phyloP scores from a whole-genome alignment of 257 asterid species.

The Solanum etuberosum region DNA sequence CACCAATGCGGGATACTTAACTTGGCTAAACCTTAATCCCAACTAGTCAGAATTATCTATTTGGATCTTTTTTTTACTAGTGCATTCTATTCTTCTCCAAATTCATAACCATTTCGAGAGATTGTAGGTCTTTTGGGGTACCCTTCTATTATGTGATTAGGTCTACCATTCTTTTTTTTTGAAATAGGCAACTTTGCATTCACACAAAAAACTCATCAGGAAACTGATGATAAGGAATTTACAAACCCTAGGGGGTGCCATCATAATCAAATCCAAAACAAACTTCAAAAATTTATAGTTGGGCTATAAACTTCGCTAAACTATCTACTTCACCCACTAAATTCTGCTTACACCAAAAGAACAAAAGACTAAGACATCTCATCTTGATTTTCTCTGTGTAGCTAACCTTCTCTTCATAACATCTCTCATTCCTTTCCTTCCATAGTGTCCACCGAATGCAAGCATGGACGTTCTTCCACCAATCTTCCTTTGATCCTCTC shows the following conservation, averaged over 20 bases:
- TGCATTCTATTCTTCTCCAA: background rate
- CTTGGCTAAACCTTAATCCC: background rate
- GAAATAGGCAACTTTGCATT: background rate
- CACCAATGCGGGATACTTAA: background rate
- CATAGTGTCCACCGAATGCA: background rate
- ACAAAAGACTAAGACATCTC: background rate
- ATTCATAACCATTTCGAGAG: background rate
- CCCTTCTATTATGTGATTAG: background rate
- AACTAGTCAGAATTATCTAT: background rate
- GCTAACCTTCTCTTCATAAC: background rate
- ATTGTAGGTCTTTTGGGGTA: background rate
- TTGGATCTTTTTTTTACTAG: background rate
- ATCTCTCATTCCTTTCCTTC: background rate
- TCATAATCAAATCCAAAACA: background rate
- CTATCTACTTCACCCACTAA: background rate
- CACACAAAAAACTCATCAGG: background rate
- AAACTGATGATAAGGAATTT: background rate
- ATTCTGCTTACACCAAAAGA: background rate
- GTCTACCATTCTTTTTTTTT: background rate
- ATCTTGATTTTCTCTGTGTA: background rate
- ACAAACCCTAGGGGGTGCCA: background rate
- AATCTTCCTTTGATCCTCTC: background rate
- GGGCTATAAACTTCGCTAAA: background rate
- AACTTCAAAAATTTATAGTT: background rate
- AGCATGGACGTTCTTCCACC: background rate